Base-by-base conservation (phyloP, 495 filamentous ascomycete species). In the Lophiostoma macrostomum region DNA sequence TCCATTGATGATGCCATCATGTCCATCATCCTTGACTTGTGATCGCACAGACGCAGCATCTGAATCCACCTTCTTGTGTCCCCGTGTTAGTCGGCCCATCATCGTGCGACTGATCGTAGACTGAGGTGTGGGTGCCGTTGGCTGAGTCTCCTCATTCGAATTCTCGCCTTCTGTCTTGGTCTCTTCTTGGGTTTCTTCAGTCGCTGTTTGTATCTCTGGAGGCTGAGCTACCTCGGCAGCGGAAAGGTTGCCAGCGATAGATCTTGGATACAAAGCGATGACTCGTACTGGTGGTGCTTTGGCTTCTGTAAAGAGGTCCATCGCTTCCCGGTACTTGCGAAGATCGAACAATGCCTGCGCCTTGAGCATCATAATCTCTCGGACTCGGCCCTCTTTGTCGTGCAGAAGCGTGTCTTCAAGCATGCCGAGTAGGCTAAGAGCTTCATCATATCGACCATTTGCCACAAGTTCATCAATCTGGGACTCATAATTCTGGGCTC, bases 271-370 rank as follows among this genome's bases (percentile, higher is more conserved):
- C 7, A 97, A 69, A 42, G 78, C 80, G 54, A 99, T 85, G 1
- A 96, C 91, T 51, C 86, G 79, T 67, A 94, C 88, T 1, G 93
- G 91, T 7, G 94, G 87, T 0, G 93, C 91, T 40, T 87, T 80
- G 2, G 96, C 85, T 19, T 91, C 84, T 6, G 86, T 87, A 69
- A 97, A 97, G 12, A 97, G 72, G 54, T 95, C 90, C 66, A 99
- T 73, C 5, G 90, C 85, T n/a, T 94, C 85, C 28, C 84, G 79
- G 61, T 91, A 99, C 67, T 88, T 93, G 53, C 80, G 83, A 50
- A 85, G 71, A 45, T 82, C 79, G 61, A 99, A 99, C 10, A 96
- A 71, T 11, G 75, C 69, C 65, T 95, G 86, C 0, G 93, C 93
- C 63, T 99, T 97, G 50, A 86, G 76, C 70, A 95, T 90, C 71